Evolutionary conservation across 495 filamentous ascomycete genomes (phyloP).

Genomic region (Penicillium herquei): DNA sequence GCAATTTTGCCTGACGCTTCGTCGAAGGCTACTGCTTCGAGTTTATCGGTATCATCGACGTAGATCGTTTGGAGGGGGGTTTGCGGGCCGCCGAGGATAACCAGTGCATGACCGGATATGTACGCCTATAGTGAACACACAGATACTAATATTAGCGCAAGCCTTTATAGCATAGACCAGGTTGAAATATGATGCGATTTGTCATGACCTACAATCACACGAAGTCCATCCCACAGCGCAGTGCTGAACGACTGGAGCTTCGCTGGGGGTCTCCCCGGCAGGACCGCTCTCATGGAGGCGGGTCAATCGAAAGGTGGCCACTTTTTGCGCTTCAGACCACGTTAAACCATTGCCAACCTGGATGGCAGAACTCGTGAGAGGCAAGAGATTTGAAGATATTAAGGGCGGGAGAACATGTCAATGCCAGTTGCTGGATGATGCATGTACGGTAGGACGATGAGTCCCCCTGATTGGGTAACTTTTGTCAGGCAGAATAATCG

Average conservation of each 20-base stretch:
- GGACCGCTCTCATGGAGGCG: conserved; percentile 69
- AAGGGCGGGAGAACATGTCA: conserved; percentile 3
- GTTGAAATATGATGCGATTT: too few relatives aligned
- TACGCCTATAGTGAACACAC: conserved; percentile 61
- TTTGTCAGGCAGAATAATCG: neutral
- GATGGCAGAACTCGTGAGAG: neutral
- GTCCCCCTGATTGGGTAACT: neutral
- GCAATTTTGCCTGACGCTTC: conserved; percentile 85
- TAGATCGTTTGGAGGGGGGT: conserved; percentile 87
- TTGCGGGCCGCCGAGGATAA: conserved; percentile 74
- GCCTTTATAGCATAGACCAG: too few relatives aligned
- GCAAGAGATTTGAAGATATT: neutral
- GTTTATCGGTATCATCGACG: conserved; percentile 67
- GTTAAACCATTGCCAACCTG: conserved; percentile 42
- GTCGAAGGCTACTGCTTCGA: conserved; percentile 75
- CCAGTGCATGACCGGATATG: conserved; percentile 82
- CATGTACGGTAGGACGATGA: conserved; percentile 1
- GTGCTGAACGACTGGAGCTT: conserved; percentile 87
- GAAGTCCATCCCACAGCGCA: conserved; percentile 75
- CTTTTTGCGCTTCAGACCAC: conserved; percentile 26
- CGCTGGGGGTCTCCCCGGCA: conserved; percentile 87
- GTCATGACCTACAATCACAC: conserved; percentile 65
- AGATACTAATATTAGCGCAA: conserved; percentile 7
- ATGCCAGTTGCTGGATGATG: conserved; percentile 8
- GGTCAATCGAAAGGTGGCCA: conserved; percentile 26